Evolutionary conservation across 805 yeast genomes (phyloP).

Genomic region (Teunomyces lycoperdinae): DNA sequence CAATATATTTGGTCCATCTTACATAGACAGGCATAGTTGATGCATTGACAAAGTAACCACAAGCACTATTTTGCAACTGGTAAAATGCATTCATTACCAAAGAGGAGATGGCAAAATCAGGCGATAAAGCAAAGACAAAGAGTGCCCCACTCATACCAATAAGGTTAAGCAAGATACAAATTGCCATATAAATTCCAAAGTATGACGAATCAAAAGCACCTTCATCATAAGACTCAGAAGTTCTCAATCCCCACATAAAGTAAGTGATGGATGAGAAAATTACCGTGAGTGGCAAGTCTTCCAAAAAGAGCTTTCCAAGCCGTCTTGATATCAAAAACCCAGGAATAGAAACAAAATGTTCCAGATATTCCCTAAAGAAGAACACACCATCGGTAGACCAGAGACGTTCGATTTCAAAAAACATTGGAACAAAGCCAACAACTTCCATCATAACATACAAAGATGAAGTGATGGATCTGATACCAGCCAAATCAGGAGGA

Average conservation of each 20-base stretch:
- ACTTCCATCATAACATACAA: slow-evolving; percentile 38
- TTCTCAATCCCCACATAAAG: slow-evolving; percentile 73
- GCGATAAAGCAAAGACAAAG: slow-evolving; percentile 19
- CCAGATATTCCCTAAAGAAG: slow-evolving; percentile 60
- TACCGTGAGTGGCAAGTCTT: slow-evolving; percentile 64
- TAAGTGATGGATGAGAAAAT: slow-evolving; percentile 61
- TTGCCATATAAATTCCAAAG: slow-evolving; percentile 20
- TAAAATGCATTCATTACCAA: slow-evolving; percentile 18
- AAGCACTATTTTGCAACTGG: slow-evolving; percentile 28
- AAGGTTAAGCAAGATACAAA: slow-evolving; percentile 15
- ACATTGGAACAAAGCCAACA: slow-evolving; percentile 39
- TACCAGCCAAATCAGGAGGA: slow-evolving; percentile 56
- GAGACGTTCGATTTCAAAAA: slow-evolving; percentile 37
- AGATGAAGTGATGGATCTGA: slow-evolving; percentile 50
- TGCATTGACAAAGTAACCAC: slow-evolving; percentile 28
- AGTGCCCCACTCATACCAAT: slow-evolving; percentile 20
- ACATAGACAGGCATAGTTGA: slow-evolving; percentile 27
- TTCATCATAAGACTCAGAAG: slow-evolving; percentile 11
- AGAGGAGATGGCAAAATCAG: slow-evolving; percentile 18
- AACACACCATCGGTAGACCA: slow-evolving; percentile 37
- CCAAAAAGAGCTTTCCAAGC: slow-evolving; percentile 61
- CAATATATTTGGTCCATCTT: slow-evolving; percentile 25
- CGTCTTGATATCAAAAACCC: slow-evolving; percentile 70
- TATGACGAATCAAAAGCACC: slow-evolving; percentile 12
- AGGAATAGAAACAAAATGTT: slow-evolving; percentile 59